Base-by-base conservation (phyloP, 192 early-diverging fungal genomes). In the Phycomyces blakesleeanus region DNA sequence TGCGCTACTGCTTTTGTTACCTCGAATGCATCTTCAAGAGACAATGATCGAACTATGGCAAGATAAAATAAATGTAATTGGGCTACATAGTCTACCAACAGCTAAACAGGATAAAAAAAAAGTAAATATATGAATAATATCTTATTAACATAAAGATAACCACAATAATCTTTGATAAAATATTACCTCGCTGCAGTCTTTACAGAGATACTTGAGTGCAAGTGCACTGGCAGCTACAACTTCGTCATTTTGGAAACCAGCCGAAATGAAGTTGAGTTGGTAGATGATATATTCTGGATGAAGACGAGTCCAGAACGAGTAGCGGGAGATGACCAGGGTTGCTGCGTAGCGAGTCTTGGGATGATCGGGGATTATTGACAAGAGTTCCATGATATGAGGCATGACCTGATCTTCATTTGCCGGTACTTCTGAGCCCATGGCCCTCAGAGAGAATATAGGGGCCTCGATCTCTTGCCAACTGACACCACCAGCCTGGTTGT, bases 391-490 rank as follows among this genome's bases (percentile, higher is more conserved):
- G 51, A 98, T 91, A 69, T 86, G 81, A 26, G 94, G 94, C 70
- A 98, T 70, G 37, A 94, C 76, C 34, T 79, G 80, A 44, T 82
- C 77, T 70, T 96, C 93, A 21, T 79, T 64, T 11, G 81, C 72
- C 1, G 77, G 72, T 20, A 97, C 80, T 57, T 90, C 87, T 12
- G 91, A 82, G n/a, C 94, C 94, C 91, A 98, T 93, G 1, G 93
- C 87, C 0, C 97, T 83, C 40, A 98, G 68, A 9, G 95, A 82
- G 83, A 97, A 96, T 51, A 97, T 77, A 14, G 93, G 87, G 0
- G 95, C 94, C 76, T 98, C 97, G 57, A 96, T 85, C 38, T 87
- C 84, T 67, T 96, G 95, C 97, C 97, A 98, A 18, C 29, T n/a
- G 7, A 68, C 53, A n/a, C 49, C 61, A 20, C 59, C 64, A 2